These are phyloP conservation scores for Kitagawia praeruptora DNA, from an alignment of 129 eudicot species.

Conservation along the genomic window DNA sequence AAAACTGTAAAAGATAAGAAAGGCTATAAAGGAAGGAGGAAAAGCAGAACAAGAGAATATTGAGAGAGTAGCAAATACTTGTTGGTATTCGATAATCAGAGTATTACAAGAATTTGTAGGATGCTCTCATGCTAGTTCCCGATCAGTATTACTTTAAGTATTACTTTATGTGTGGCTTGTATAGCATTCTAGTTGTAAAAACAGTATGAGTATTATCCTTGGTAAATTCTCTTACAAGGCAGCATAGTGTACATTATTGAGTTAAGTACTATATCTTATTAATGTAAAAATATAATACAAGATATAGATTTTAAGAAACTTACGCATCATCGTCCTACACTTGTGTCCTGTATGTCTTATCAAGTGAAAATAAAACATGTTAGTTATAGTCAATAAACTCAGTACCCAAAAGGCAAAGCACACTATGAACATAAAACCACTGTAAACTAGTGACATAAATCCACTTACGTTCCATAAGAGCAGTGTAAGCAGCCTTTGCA, in stretches of 20 bases:
- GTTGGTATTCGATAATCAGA: not conserved
- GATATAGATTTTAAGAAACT: not conserved
- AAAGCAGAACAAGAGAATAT: no score
- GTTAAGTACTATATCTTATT: not conserved
- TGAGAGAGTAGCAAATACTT: no score
- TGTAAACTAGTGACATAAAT: not conserved
- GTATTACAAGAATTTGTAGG: not conserved
- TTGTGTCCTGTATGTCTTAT: not conserved
- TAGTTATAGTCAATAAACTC: not conserved
- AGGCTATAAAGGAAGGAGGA: no score
- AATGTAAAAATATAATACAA: not conserved
- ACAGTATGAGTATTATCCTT: not conserved
- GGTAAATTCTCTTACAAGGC: not conserved
- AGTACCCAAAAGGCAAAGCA: not conserved
- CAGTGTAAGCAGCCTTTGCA: slow-evolving; percentile 34
- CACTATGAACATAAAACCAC: not conserved
- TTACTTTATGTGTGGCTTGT: no score
- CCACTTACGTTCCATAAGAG: slow-evolving; percentile 27
- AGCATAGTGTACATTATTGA: no score
- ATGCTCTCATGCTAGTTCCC: no score
- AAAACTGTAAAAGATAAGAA: slow-evolving; percentile 4
- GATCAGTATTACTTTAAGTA: no score
- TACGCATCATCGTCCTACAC: not conserved
- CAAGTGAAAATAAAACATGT: not conserved
- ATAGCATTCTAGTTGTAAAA: not conserved